Evolutionary conservation across 148 eudicot species (phyloP), one percentile per base, ranked within the genome.

Genomic region (Persicaria maculosa): DNA sequence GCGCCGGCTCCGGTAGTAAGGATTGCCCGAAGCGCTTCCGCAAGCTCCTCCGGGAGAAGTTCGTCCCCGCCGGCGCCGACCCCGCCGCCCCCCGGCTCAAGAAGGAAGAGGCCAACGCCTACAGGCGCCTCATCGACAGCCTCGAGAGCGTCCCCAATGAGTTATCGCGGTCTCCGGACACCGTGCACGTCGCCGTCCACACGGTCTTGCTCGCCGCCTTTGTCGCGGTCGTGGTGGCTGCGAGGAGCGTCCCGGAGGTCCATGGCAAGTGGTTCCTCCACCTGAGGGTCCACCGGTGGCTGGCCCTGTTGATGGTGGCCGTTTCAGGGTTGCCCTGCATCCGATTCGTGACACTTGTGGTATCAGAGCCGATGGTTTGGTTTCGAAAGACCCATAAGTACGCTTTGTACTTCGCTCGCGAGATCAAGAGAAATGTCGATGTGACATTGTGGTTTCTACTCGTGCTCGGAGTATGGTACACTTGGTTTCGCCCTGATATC

Each of bases 401-500:
- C 7, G 47, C 36, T 4, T 0, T 65, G 46, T 65, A 65, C 19
- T 14, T 43, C 1, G 47, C 47, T 40, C 6, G 10, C 4, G 31
- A 40, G 45, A 65, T 65, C 47, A 65, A 65, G 9, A 40, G 17
- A 40, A 6, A 46, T 43, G 17, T 65, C 43, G 70, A 65, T 65
- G 70, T 65, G 12, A 65, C 46, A 14, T 14, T 65, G 70, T 65
- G 70, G 70, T 43, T 65, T 6, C 43, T 65, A 46, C 70, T 65
- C 31, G 70, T 65, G 12, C 70, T 40, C 12, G n/a, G 46, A 6
- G 70, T 65, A 36, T 65, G 70, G 70, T 65, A 43, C 47, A 65
- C 70, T 14, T 65, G 70, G 70, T 65, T 36, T 65, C 70, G 70
- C 36, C 70, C 70, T 14, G 16, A 65, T 1, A 65, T 65, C 31